Evolutionary conservation across 139 green algal genomes (phyloP), one percentile per base, ranked within the genome.

Genomic region (Haematococcus sp.): DNA sequence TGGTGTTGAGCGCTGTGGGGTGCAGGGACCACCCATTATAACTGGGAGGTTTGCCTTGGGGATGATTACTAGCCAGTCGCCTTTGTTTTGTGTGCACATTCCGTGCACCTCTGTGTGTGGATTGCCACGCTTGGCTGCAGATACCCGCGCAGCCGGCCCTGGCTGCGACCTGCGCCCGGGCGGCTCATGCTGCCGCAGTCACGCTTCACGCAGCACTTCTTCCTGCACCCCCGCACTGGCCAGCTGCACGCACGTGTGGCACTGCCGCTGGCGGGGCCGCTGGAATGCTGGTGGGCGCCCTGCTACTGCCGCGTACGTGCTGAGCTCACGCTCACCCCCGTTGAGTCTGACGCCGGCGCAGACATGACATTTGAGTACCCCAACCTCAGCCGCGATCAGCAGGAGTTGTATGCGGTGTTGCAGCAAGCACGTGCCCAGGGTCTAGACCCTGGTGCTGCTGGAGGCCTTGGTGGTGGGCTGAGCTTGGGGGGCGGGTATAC

Each of bases 161-260:
- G 75, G 80, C 76, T 86, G 44, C 75, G 73, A 2, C 68, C 80
- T 32, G 20, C 32, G 19, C 55, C 52, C 0, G 61, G n/a, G 2
- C 52, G 30, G 2, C n/a, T 74, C 2, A 61, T 70, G 19, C 7
- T 81, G 20, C 76, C 64, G 0, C 59, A 60, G 32, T 25, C 43
- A 9, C 31, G 40, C 16, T 87, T 87, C 81, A 81, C 25, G 34
- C 74, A 78, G 74, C 52, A 69, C 30, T 87, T 83, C 60, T 87
- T 87, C 44, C 51, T 76, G 23, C 63, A 68, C 11, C 76, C 76
- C n/a, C 43, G 44, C 33, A 74, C 55, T 49, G 69, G 67, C 52
- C 27, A 11, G 34, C 28, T 78, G 23, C 64, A 76, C 56, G 43
- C 63, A 17, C 46, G 56, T 0, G 25, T 75, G 30, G 32, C 32